Base-by-base conservation (phyloP, 176 grass and related monocot genomes). In the Saccharum spontaneum region DNA sequence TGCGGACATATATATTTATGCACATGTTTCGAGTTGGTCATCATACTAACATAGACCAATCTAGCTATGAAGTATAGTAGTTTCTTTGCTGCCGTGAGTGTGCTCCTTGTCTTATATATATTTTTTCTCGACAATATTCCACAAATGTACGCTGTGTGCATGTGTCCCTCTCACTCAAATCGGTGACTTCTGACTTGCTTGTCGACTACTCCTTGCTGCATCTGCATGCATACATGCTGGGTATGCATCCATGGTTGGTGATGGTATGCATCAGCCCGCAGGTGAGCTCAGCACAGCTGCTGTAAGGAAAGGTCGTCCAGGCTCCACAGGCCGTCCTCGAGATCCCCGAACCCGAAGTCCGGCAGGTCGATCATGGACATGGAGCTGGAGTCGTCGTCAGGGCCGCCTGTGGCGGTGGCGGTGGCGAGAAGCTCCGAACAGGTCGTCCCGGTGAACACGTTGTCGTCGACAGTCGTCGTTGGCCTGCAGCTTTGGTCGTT, bases 351-450 rank as follows among this genome's bases (percentile, higher is more conserved):
- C 7, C 88, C 96, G 0, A 94, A 89, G 40, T 92, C 93, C 23
- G 86, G 84, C 44, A 92, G 22, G 36, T 74, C 83, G 8, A 81
- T 55, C 66, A 40, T 70, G 22, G 65, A 54, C 55, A 23, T 1
- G 17, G 17, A 55, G n/a, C 60, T 13, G 23, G n/a, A 62, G 9
- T 62, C 33, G 10, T 75, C 69, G n/a, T 79, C 73, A 24, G 48
- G 31, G 11, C 84, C 78, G 3, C 71, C 31, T 15, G 91, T 72
- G 10, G 79, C 30, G 31, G 90, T 78, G 10, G 79, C 38, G 31
- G 90, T 78, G 15, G 79, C 82, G 10, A 93, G 91, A 15, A 87
- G 79, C 79, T 90, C 93, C 30, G 83, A 83, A 91, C 91, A 95
- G 45, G 52, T 80, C 1, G 38, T 80, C 2, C 82, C 87, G 30